Conservation (phyloP, 2,329 filamentous ascomycete species). For the Arthrocladium fulminans region DNA sequence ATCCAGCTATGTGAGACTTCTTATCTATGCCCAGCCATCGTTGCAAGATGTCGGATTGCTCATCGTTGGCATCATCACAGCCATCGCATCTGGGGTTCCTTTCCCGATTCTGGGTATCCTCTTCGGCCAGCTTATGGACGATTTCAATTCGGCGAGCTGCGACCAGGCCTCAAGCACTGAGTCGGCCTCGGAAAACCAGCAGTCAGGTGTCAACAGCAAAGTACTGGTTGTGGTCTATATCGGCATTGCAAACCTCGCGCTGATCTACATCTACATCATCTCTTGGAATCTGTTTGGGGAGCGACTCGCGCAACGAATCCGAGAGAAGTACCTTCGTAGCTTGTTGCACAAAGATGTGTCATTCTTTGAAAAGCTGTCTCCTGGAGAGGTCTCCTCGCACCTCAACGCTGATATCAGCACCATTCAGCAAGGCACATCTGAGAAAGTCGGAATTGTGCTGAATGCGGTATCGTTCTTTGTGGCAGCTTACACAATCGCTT, state of each 20-base stretch:
- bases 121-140: conserved; percentile 34
- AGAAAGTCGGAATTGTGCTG: conserved; percentile 42
- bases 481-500: conserved; percentile 41
- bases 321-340: conserved; percentile 36
- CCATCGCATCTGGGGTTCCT: conserved; percentile 31
- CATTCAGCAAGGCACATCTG: conserved; percentile 39
- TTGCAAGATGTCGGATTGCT: conserved; percentile 12
- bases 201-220: conserved; percentile 45
- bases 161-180: background rate
- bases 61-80: conserved; percentile 25
- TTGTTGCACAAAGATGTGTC: conserved; percentile 23
- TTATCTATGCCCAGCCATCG: conserved; percentile 12
- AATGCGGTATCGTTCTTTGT: conserved; percentile 40
- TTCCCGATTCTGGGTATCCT: conserved; percentile 33
- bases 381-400: conserved; percentile 39
- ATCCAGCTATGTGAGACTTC: conserved; percentile 2
- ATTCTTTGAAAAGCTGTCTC: conserved; percentile 30
- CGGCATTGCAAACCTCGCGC: conserved; percentile 52
- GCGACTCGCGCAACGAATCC: conserved; percentile 53
- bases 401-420: conserved; percentile 40
- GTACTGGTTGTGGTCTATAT: conserved; percentile 56
- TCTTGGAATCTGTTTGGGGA: conserved; percentile 58
- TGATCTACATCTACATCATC: conserved; percentile 56
- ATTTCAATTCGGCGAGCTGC: conserved; percentile 26
- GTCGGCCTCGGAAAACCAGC: conserved; percentile 12